These are phyloP conservation scores for Pleurotus djamor DNA, from an alignment of 768 basidiomycete species.

Conservation along the genomic window DNA sequence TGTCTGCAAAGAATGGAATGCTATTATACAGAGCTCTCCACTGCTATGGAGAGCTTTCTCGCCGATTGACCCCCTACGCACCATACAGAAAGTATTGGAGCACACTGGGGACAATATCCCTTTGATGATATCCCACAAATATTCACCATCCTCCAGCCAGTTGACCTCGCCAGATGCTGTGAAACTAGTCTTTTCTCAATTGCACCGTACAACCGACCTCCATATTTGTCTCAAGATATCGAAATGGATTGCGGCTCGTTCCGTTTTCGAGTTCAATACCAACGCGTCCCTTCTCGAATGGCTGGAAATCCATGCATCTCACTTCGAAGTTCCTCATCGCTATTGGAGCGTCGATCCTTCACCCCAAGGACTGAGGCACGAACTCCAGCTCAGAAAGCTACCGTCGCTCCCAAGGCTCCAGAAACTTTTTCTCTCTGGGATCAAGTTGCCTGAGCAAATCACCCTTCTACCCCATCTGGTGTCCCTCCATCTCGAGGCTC, in stretches of 20 bases:
- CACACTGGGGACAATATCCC: neutral
- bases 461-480: too few relatives aligned
- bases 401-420: too few relatives aligned
- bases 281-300: too few relatives aligned
- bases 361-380: too few relatives aligned
- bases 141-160: neutral
- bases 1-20: neutral
- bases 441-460: too few relatives aligned
- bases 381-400: too few relatives aligned
- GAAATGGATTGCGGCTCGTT: neutral
- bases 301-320: too few relatives aligned
- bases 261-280: neutral
- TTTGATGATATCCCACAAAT: neutral
- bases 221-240: neutral
- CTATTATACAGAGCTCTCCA: neutral
- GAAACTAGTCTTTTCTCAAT: neutral
- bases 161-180: too few relatives aligned
- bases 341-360: too few relatives aligned
- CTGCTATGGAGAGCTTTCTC: neutral
- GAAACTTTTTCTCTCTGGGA: too few relatives aligned
- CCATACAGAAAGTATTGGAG: neutral
- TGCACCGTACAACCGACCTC: neutral
- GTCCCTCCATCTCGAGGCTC: too few relatives aligned
- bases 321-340: too few relatives aligned
- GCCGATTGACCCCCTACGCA: neutral